phyloP scores from a whole-genome alignment of 805 yeast species.

The Candida gorgasii region DNA sequence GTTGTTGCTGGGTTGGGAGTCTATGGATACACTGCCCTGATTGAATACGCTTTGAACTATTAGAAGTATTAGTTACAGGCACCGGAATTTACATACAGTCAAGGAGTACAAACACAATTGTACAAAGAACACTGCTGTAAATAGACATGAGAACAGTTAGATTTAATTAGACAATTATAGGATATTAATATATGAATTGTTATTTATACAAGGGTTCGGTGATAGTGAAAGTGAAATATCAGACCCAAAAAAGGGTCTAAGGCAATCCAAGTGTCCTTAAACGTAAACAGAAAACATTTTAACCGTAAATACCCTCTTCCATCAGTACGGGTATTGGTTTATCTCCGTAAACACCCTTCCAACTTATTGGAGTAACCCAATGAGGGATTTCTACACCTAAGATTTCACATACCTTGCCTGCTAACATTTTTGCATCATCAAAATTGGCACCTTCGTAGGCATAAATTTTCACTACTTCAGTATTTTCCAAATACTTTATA shows the following conservation, averaged over 20 bases:
- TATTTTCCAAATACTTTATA: slow-evolving; percentile 10
- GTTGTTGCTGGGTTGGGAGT: slow-evolving; percentile 45
- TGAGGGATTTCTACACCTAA: slow-evolving; percentile 7
- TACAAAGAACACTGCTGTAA: too few species aligned
- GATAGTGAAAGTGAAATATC: too few species aligned
- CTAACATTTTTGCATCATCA: slow-evolving; percentile 61
- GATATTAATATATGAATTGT: too few species aligned
- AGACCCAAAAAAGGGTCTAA: too few species aligned
- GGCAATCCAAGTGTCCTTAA: too few species aligned
- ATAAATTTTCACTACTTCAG: slow-evolving; percentile 48
- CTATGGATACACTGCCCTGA: slow-evolving; percentile 42
- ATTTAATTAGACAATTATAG: too few species aligned
- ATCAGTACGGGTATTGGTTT: slow-evolving; percentile 64
- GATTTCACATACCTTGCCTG: slow-evolving; percentile 32
- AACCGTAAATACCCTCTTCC: slow-evolving; percentile 77
- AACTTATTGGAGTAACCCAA: slow-evolving; percentile 69
- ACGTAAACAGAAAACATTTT: too few species aligned
- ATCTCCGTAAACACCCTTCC: slow-evolving; percentile 85
- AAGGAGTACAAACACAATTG: too few species aligned
- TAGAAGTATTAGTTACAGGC: slow-evolving; percentile 11
- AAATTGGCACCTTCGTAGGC: slow-evolving; percentile 93
- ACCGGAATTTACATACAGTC: too few species aligned
- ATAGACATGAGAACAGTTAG: too few species aligned
- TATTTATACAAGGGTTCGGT: too few species aligned
- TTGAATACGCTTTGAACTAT: slow-evolving; percentile 42